Conservation (phyloP, 2,329 filamentous ascomycete genomes). For the Podosphaera fusca region DNA sequence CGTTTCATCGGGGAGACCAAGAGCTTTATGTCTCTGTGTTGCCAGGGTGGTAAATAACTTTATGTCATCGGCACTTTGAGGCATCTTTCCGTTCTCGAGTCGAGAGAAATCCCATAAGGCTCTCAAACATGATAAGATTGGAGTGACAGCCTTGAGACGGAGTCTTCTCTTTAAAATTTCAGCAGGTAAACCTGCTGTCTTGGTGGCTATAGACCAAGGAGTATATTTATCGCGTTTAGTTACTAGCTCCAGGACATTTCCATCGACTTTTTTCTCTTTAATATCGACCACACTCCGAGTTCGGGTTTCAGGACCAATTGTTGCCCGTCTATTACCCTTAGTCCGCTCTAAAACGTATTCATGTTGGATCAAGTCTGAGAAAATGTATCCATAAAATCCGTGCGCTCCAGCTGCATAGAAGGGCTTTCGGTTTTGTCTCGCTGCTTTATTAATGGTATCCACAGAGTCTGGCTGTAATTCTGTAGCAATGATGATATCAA, state of each 20-base stretch:
- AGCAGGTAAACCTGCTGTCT: constrained; percentile 46
- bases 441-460: constrained; percentile 64
- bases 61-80: constrained; percentile 37
- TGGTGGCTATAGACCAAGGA: constrained; percentile 61
- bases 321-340: constrained; percentile 48
- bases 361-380: constrained; percentile 77
- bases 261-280: constrained; percentile 43
- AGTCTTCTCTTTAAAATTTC: constrained; percentile 48
- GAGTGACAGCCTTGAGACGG: constrained; percentile 53
- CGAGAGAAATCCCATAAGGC: constrained; percentile 76
- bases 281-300: constrained; percentile 57
- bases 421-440: constrained; percentile 50
- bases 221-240: constrained; percentile 83
- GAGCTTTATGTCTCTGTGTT: constrained; percentile 52
- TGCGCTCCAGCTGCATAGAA: constrained; percentile 81
- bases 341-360: constrained; percentile 75
- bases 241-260: constrained; percentile 59
- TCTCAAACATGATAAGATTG: constrained; percentile 63
- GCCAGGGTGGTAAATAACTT: constrained; percentile 55
- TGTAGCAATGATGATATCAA: constrained; percentile 74
- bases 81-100: constrained; percentile 26
- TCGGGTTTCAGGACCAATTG: constrained; percentile 40
- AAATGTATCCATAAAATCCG: constrained; percentile 86
- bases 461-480: constrained; percentile 58
- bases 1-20: constrained; percentile 44